These are phyloP conservation scores for Candida alai DNA, from an alignment of 805 yeast genomes.

Conservation along the genomic window DNA sequence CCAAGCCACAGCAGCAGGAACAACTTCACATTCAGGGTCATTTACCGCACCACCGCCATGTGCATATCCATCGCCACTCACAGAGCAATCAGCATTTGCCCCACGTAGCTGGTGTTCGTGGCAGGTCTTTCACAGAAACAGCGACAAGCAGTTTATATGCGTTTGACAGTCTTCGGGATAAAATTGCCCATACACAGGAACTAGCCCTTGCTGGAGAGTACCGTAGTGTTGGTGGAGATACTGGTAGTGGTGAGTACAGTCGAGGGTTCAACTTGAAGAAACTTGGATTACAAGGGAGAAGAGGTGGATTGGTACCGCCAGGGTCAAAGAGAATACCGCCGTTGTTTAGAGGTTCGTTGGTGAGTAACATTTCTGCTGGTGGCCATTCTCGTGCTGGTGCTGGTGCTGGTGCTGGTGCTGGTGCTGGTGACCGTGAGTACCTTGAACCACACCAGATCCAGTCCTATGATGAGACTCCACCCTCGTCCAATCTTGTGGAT, in stretches of 20 bases:
- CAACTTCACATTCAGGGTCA: too few species aligned
- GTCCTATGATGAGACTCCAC: background rate
- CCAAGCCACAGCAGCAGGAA: constrained; percentile 2
- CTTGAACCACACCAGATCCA: too few species aligned
- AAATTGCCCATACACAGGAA: constrained; percentile 19
- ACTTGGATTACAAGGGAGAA: constrained; percentile 27
- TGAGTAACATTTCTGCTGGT: too few species aligned
- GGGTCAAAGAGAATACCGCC: background rate
- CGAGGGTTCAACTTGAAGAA: constrained; percentile 35
- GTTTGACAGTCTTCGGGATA: constrained; percentile 35
- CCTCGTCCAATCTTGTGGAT: constrained; percentile 16
- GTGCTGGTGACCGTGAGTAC: too few species aligned
- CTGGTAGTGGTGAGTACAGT: constrained; percentile 19
- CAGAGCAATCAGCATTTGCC: constrained; percentile 4
- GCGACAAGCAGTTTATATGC: constrained; percentile 14
- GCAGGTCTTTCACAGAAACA: constrained; percentile 6
- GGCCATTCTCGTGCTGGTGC: constrained; percentile 3
- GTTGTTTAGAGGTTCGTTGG: too few species aligned
- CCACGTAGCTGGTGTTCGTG: constrained; percentile 2
- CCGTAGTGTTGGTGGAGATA: constrained; percentile 2
- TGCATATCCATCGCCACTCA: constrained; percentile 10
- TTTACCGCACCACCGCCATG: constrained; percentile 13
- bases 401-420: background rate
- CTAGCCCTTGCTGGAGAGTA: constrained; percentile 9
- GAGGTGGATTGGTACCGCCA: constrained; percentile 2